Base-by-base conservation (phyloP, 352 stramenopile species). In the Globisporangium megalacanthum region DNA sequence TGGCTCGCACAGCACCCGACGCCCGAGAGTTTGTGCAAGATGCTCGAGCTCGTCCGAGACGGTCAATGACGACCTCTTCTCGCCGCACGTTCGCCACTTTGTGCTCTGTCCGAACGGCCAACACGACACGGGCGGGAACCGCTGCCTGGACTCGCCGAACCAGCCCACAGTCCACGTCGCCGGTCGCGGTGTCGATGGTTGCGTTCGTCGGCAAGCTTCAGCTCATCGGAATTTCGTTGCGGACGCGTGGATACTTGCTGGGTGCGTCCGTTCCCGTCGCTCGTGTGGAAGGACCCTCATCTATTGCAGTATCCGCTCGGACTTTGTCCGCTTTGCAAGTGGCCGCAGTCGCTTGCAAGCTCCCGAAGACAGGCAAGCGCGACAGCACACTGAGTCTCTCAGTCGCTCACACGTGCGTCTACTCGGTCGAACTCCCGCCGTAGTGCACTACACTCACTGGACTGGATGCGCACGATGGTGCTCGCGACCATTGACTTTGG, bases 401-500 rank as follows among this genome's bases (percentile, higher is more conserved):
- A 0, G 88, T 98, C 9, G 92, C 89, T 31, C 94, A 98, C 71
- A 98, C 94, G 47, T 98, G 94, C 69, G 98, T 98, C 75, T 98
- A 98, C 68, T 96, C 87, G 25, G 80, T 98, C 52, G 94, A 98
- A 65, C 64, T 98, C 31, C 94, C 94, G 33, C 86, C 88, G 15
- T 98, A 98, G 25, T 29, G 4, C 71, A 93, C 79, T 39, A 97
- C 86, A 2, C 75, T 87, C 86, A 2, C 75, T 87, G 45, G 84
- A 97, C 31, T 85, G 84, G 49, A 97, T 98, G 89, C 80, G 75
- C 31, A 86, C 80, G 50, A 95, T 96, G 71, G 69, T 98, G 36
- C 76, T 97, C 36, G 94, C 88, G 49, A 97, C 92, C 2, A 98
- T 98, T 66, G 94, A 95, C 64, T 98, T 97, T 66, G 92, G 93